These are phyloP conservation scores for Yarrowia hollandica DNA, from an alignment of 805 yeast species.

Conservation along the genomic window DNA sequence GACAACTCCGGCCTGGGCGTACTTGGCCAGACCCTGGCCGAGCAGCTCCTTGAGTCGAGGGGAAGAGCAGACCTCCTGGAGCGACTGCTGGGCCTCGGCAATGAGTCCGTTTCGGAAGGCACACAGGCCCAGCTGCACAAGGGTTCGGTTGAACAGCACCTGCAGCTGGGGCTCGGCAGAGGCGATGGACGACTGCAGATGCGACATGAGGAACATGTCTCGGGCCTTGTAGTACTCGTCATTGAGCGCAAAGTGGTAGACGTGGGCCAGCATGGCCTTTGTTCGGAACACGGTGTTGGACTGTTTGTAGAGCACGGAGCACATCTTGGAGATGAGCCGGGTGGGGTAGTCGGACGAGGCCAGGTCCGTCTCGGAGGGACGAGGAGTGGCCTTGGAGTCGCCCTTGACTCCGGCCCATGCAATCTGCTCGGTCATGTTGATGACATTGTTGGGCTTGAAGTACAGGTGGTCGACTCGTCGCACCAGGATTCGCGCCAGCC, in stretches of 20 bases:
- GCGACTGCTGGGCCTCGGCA: conserved; percentile 79
- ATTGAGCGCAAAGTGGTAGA: conserved; percentile 89
- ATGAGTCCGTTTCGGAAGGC: conserved; percentile 91
- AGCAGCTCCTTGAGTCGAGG: conserved; percentile 85
- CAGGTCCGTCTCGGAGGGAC: conserved; percentile 38
- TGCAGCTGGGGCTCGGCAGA: conserved; percentile 83
- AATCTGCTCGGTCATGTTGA: conserved; percentile 62
- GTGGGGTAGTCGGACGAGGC: conserved; percentile 48
- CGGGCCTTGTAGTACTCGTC: conserved; percentile 81
- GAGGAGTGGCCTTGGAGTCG: conserved; percentile 42
- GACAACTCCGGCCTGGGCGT: conserved; percentile 49
- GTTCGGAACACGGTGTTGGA: conserved; percentile 68
- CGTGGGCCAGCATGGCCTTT: conserved; percentile 78
- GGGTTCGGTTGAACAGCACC: conserved; percentile 90
- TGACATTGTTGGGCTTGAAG: conserved; percentile 81
- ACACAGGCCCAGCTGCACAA: conserved; percentile 92
- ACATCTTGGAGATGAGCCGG: conserved; percentile 62
- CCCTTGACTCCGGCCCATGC: conserved; percentile 65
- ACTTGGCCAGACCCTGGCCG: conserved; percentile 87
- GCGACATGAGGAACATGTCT: conserved; percentile 83
- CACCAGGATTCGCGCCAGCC: conserved; percentile 63
- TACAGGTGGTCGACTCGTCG: conserved; percentile 91
- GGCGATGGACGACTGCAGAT: conserved; percentile 78
- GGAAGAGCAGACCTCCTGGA: conserved; percentile 84
- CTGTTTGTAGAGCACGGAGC: conserved; percentile 66